These are phyloP conservation scores for Themeda triandra DNA, from an alignment of 176 grass and related monocot genomes.

Conservation along the genomic window DNA sequence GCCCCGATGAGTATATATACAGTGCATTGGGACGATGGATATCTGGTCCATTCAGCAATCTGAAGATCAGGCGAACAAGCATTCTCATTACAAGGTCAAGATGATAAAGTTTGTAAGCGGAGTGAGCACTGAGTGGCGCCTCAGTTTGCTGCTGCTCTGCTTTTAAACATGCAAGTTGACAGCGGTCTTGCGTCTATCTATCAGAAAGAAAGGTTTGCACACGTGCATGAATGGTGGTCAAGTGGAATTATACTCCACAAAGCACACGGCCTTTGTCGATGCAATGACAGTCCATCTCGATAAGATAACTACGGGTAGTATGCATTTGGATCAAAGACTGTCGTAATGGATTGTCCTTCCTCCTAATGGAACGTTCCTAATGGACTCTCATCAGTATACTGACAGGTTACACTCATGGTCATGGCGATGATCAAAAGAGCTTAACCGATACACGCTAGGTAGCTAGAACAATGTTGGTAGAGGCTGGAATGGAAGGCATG, in stretches of 20 bases:
- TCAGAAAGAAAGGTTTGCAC: not conserved
- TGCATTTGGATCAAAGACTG: too few species aligned
- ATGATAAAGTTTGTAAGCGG: not conserved
- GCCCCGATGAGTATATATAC: not conserved
- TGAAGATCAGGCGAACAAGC: not conserved
- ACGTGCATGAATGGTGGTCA: not conserved
- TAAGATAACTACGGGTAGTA: not conserved
- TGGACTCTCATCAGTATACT: too few species aligned
- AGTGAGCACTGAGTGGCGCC: not conserved
- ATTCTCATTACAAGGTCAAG: too few species aligned
- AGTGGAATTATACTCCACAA: not conserved
- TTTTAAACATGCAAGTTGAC: slow-evolving; percentile 3
- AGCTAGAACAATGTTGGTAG: not conserved
- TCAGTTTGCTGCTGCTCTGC: not conserved
- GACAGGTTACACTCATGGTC: not conserved
- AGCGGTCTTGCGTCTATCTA: not conserved
- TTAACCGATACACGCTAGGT: not conserved
- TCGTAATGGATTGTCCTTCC: too few species aligned
- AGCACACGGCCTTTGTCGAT: too few species aligned
- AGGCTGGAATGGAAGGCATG: not conserved
- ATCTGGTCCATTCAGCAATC: not conserved
- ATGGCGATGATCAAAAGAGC: not conserved
- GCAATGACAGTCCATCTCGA: too few species aligned
- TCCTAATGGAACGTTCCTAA: not conserved
- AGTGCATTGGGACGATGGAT: not conserved